A percentile compares a stretch with the other conserved stretches of the same genome.
Conservation (phyloP, 352 stramenopile genomes). For the Globisporangium ultimum region DNA sequence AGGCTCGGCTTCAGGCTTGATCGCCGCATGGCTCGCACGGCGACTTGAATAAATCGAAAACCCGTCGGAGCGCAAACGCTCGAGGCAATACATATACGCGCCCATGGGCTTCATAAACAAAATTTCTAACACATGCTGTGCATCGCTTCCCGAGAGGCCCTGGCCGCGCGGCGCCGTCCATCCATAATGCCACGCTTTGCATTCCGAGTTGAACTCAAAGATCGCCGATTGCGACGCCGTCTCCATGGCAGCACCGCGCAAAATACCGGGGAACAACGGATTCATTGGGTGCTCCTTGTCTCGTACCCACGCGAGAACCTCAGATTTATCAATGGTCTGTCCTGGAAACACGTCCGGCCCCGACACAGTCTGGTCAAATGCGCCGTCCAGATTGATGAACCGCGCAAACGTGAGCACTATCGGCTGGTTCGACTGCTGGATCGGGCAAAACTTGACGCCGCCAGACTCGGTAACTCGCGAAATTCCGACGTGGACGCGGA, state of each 20-base stretch:
- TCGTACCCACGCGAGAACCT: slow-evolving; percentile 58
- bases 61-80: slow-evolving; percentile 67
- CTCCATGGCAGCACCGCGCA: slow-evolving; percentile 76
- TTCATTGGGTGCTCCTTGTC: slow-evolving; percentile 79
- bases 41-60: slow-evolving; percentile 83
- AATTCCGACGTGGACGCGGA: slow-evolving; percentile 76
- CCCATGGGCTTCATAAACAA: slow-evolving; percentile 85
- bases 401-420: slow-evolving; percentile 65
- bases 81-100: slow-evolving; percentile 77
- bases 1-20: slow-evolving; percentile 50
- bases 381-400: slow-evolving; percentile 71
- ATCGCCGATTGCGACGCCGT: slow-evolving; percentile 74
- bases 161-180: slow-evolving; percentile 78
- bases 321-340: slow-evolving; percentile 71
- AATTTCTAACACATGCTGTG: slow-evolving; percentile 74
- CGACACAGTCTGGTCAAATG: slow-evolving; percentile 65
- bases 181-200: slow-evolving; percentile 88
- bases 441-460: slow-evolving; percentile 80
- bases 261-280: slow-evolving; percentile 67
- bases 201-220: slow-evolving; percentile 88
- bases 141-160: slow-evolving; percentile 69
- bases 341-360: slow-evolving; percentile 71
- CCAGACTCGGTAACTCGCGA: slow-evolving; percentile 72
- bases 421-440: slow-evolving; percentile 49
- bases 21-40: slow-evolving; percentile 51